phyloP scores from a whole-genome alignment of 768 basidiomycete species.

The Antrodiella citrinella region DNA sequence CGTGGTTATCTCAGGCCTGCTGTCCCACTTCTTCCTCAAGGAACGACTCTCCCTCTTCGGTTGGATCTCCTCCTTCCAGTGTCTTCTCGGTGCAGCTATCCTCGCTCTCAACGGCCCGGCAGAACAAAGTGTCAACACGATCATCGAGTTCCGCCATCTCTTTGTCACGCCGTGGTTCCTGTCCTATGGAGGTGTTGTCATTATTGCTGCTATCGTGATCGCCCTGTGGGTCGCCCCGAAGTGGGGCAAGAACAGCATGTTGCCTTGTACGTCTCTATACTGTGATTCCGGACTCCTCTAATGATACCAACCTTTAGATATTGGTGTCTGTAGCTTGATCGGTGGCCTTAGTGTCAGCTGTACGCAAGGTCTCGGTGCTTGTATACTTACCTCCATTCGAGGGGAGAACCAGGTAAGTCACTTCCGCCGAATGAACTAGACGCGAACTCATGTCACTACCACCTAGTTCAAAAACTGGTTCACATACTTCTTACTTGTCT shows the following conservation, averaged over 20 bases:
- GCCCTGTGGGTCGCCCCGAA: constrained; percentile 76
- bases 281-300: background rate
- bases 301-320: constrained; percentile 21
- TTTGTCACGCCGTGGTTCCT: constrained; percentile 82
- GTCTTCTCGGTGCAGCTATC: constrained; percentile 79
- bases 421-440: background rate
- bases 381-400: constrained; percentile 68
- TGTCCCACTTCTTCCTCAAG: constrained; percentile 85
- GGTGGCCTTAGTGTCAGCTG: constrained; percentile 89
- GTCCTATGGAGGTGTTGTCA: constrained; percentile 49
- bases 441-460: too few species aligned
- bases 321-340: constrained; percentile 89
- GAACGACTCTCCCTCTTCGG: constrained; percentile 90
- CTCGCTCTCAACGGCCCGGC: constrained; percentile 81
- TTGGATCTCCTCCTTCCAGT: constrained; percentile 85
- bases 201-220: constrained; percentile 51
- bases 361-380: constrained; percentile 82
- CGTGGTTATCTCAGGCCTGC: constrained; percentile 85
- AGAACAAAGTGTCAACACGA: constrained; percentile 59
- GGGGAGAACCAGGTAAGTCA: constrained; percentile 64
- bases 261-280: constrained; percentile 35
- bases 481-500: constrained; percentile 73
- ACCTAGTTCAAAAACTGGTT: constrained; percentile 81
- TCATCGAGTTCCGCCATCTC: constrained; percentile 58
- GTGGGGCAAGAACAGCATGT: constrained; percentile 83